Percentiles rank a stretch among this genome's conserved stretches.
Evolutionary conservation across 768 basidiomycete genomes (phyloP).

Genomic region (Kwoniella newhampshirensis): DNA sequence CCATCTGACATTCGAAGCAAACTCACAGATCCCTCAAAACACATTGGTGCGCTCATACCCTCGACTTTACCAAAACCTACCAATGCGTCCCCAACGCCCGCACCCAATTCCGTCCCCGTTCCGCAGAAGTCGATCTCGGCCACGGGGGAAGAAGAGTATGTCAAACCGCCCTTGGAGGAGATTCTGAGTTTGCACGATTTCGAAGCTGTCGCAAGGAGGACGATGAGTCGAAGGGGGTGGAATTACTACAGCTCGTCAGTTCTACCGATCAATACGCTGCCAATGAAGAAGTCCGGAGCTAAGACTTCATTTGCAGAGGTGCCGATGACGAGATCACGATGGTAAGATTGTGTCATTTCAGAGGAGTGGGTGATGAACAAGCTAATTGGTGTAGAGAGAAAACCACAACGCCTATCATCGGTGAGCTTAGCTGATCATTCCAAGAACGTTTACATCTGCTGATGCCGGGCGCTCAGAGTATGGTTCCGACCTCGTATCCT

Average conservation of each 20-base stretch:
- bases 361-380: conserved; percentile 23
- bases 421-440: too few species aligned
- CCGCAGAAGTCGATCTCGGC: conserved; percentile 36
- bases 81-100: conserved; percentile 16
- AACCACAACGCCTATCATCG: conserved; percentile 90
- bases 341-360: conserved; percentile 57
- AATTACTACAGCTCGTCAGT: conserved; percentile 73
- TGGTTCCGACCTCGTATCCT: conserved; percentile 85
- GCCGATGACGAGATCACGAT: conserved; percentile 73
- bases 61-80: conserved; percentile 32
- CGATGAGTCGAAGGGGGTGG: conserved; percentile 71
- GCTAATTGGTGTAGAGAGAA: conserved; percentile 59
- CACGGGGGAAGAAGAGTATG: conserved; percentile 32
- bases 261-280: neutral
- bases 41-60: conserved; percentile 38
- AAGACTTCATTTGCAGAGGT: conserved; percentile 53
- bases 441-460: too few species aligned
- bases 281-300: neutral
- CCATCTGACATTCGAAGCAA: neutral
- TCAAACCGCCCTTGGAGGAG: conserved; percentile 50
- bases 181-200: conserved; percentile 78
- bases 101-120: conserved; percentile 24
- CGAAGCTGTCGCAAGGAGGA: conserved; percentile 74
- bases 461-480: too few species aligned
- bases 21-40: conserved; percentile 36